Conservation (phyloP, 2,329 filamentous ascomycete genomes). For the Pyrenochaeta sp. region DNA sequence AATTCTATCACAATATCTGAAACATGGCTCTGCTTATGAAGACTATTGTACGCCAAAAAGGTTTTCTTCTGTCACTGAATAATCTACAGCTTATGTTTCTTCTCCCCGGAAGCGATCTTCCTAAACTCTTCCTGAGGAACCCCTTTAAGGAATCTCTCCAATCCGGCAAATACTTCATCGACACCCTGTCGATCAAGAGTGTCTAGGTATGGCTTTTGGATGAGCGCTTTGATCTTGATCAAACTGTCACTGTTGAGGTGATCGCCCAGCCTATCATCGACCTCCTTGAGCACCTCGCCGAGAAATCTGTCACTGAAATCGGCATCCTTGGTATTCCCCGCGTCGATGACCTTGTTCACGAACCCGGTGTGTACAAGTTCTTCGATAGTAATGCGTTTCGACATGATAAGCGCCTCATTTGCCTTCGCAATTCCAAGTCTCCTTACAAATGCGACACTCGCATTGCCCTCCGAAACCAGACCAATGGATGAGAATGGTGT, state of each 20-base stretch:
- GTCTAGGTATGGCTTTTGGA: conserved; percentile 77
- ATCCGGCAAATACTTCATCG: conserved; percentile 82
- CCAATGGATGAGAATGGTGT: conserved; percentile 92
- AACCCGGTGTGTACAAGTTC: conserved; percentile 82
- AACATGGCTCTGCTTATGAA: not conserved
- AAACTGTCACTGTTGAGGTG: conserved; percentile 84
- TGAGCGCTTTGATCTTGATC: conserved; percentile 83
- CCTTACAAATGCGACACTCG: conserved; percentile 79
- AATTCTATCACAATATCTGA: not conserved
- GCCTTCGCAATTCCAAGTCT: conserved; percentile 82
- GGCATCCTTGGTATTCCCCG: conserved; percentile 65
- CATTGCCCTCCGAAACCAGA: conserved; percentile 87
- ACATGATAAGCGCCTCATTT: conserved; percentile 94
- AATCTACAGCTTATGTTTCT: conserved; percentile 86
- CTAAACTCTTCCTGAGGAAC: conserved; percentile 89
- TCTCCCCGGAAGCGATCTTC: conserved; percentile 85
- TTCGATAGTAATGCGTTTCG: conserved; percentile 74
- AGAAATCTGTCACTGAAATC: conserved; percentile 67
- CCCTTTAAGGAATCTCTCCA: conserved; percentile 81
- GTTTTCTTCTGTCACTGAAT: not conserved
- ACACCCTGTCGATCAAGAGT: conserved; percentile 79
- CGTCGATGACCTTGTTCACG: conserved; percentile 81
- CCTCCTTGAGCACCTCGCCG: conserved; percentile 75
- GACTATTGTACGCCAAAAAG: not conserved
- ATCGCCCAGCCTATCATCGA: conserved; percentile 79